Conservation (phyloP, 2,329 filamentous ascomycete species). For the Penicillium paneum region DNA sequence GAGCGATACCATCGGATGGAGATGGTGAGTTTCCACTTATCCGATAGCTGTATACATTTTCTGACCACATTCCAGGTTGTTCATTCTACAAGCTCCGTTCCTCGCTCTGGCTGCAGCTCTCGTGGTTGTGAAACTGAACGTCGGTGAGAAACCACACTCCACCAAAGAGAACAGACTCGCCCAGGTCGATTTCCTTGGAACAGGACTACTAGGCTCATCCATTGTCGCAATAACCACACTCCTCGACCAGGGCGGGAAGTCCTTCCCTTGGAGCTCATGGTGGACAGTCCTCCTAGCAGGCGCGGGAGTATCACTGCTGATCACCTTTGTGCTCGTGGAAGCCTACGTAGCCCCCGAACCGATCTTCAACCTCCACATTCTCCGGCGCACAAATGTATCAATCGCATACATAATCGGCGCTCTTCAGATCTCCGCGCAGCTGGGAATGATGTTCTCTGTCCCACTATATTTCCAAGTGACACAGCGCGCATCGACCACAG, state of each 20-base stretch:
- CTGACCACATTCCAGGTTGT: conserved; percentile 21
- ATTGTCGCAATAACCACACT: conserved; percentile 48
- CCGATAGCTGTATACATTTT: too few species aligned
- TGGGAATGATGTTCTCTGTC: conserved; percentile 62
- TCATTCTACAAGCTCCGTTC: conserved; percentile 29
- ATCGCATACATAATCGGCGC: conserved; percentile 44
- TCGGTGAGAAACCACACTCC: conserved; percentile 1
- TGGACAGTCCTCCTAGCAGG: conserved; percentile 17
- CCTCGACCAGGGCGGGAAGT: conserved; percentile 50
- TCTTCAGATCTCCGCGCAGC: conserved; percentile 57
- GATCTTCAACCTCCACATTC: conserved; percentile 37
- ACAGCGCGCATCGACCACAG: conserved; percentile 54
- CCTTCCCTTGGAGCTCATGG: conserved; percentile 33
- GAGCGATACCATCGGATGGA: conserved; percentile 63
- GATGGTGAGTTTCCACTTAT: conserved; percentile 48
- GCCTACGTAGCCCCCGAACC: conserved; percentile 33
- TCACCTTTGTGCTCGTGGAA: conserved; percentile 33
- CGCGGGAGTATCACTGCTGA: conserved; percentile 12
- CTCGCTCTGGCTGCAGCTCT: conserved; percentile 36
- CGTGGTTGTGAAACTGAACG: conserved; percentile 44
- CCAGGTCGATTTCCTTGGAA: conserved; percentile 60
- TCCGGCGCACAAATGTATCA: conserved; percentile 30
- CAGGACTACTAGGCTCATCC: conserved; percentile 44
- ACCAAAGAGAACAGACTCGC: conserved; percentile 32
- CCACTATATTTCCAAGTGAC: conserved; percentile 70